Evolutionary conservation across 2,329 filamentous ascomycete genomes (phyloP).

Genomic region (Colletotrichum sp.): DNA sequence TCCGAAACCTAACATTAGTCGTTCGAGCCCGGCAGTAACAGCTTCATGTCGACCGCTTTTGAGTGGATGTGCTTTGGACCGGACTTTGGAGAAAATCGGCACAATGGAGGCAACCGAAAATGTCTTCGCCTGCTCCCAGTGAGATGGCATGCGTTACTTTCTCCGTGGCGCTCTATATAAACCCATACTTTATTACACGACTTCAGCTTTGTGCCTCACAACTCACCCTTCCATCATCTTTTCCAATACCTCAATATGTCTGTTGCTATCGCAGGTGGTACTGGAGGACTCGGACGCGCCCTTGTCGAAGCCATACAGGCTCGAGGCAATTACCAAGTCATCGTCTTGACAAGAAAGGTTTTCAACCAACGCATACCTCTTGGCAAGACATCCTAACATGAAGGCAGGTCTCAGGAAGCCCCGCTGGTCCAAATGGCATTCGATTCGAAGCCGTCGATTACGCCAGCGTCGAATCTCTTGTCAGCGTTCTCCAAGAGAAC

Average conservation of each 20-base stretch:
- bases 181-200: fast-evolving
- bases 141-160: background rate
- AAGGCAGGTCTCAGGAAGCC: slow-evolving; percentile 5
- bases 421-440: slow-evolving; percentile 22
- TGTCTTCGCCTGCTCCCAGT: background rate
- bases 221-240: background rate
- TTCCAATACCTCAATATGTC: background rate
- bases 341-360: slow-evolving; percentile 35
- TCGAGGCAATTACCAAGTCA: slow-evolving; percentile 37
- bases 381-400: background rate
- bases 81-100: background rate
- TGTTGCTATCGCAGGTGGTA: slow-evolving; percentile 52
- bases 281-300: slow-evolving; percentile 46
- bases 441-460: slow-evolving; percentile 32
- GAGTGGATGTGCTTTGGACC: fast-evolving
- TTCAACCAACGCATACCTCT: too few species aligned
- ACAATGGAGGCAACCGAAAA: background rate
- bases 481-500: slow-evolving; percentile 33
- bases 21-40: background rate
- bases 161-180: background rate
- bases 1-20: background rate
- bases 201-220: background rate
- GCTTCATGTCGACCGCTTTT: fast-evolving
- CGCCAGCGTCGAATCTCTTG: slow-evolving; percentile 21
- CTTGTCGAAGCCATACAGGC: slow-evolving; percentile 48